Evolutionary conservation across 139 green algal species (phyloP), one percentile per base, ranked within the genome.

Genomic region (Tetraselmis striata): DNA sequence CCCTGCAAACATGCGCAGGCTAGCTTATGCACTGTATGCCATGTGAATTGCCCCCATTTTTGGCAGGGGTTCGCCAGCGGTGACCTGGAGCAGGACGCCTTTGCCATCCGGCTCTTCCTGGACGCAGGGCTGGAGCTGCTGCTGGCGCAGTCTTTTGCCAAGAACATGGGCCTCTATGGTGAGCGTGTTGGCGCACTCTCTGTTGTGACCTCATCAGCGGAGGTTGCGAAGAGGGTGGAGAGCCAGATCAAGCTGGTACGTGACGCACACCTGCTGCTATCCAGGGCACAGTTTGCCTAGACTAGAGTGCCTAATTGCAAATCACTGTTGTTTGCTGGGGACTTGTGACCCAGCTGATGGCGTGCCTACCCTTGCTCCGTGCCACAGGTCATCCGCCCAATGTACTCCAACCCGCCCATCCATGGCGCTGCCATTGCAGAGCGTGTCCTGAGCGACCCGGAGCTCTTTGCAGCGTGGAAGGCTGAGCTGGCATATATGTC

Each of bases 381-480:
- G 80, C n/a, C n/a, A n/a, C n/a, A n/a, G n/a, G n/a, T 90, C 22
- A 85, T 85, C 28, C 83, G 87, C 5, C 83, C 87, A 1, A 89
- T 91, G 87, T 91, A 91, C 87, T 86, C 77, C 79, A 91, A 85
- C 83, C 88, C 88, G 11, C 88, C 88, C 2, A 58, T 59, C 26
- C 81, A 91, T 29, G 88, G 88, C 29, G 88, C 88, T 5, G 30
- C 28, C 29, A 87, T 91, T 76, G 88, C 85, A 2, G 82, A 45
- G 23, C 27, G 74, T n/a, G 32, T 91, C 28, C 82, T 91, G 29
- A 31, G 27, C 45, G 83, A 90, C 81, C 81, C 59, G 30, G 31
- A 29, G 26, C 76, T 85, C 23, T 82, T 81, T 32, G 82, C 30
- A 1, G 82, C 76, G 76, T 85, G 82, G 82, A 79, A 78, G n/a